phyloP scores from a whole-genome alignment of 495 filamentous ascomycete species.

The Penicillium verhagenii region DNA sequence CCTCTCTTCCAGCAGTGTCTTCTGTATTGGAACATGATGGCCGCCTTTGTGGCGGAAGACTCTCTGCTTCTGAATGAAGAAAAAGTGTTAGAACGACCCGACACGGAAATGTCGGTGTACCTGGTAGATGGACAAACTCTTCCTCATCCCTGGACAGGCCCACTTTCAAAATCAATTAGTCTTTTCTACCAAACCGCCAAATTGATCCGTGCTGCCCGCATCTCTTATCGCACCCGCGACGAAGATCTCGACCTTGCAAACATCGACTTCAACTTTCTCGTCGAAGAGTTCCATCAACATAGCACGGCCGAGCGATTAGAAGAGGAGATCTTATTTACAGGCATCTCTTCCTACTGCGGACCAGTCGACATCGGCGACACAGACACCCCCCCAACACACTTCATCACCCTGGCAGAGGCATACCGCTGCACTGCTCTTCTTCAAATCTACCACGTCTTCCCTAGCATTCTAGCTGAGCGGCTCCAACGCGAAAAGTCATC shows the following conservation, averaged over 20 bases:
- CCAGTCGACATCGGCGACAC: slow-evolving; percentile 26
- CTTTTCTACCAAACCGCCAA: slow-evolving; percentile 24
- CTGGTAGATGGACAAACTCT: slow-evolving; percentile 24
- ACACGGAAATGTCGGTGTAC: slow-evolving; percentile 20
- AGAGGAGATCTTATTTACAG: slow-evolving; percentile 22
- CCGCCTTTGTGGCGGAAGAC: slow-evolving; percentile 26
- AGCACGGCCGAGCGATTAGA: slow-evolving; percentile 21
- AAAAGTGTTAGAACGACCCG: slow-evolving; percentile 13
- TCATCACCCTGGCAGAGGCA: slow-evolving; percentile 24
- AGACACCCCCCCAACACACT: slow-evolving; percentile 26
- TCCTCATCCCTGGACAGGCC: slow-evolving; percentile 28
- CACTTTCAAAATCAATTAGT: slow-evolving; percentile 18
- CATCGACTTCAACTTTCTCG: slow-evolving; percentile 20
- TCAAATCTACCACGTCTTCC: slow-evolving; percentile 29
- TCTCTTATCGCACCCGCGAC: slow-evolving; percentile 11
- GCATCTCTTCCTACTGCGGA: slow-evolving; percentile 23
- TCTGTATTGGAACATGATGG: slow-evolving; percentile 26
- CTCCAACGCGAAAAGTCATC: slow-evolving; percentile 8
- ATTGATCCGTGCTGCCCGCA: slow-evolving; percentile 18
- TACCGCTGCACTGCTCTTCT: slow-evolving; percentile 26
- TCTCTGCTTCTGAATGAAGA: slow-evolving; percentile 21
- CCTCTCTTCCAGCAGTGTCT: slow-evolving; percentile 27
- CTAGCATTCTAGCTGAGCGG: slow-evolving; percentile 21
- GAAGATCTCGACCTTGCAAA: slow-evolving; percentile 11
- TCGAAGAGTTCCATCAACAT: slow-evolving; percentile 22